Conservation (phyloP, 371 early-diverging fungal species). For the Apophysomyces sp. region DNA sequence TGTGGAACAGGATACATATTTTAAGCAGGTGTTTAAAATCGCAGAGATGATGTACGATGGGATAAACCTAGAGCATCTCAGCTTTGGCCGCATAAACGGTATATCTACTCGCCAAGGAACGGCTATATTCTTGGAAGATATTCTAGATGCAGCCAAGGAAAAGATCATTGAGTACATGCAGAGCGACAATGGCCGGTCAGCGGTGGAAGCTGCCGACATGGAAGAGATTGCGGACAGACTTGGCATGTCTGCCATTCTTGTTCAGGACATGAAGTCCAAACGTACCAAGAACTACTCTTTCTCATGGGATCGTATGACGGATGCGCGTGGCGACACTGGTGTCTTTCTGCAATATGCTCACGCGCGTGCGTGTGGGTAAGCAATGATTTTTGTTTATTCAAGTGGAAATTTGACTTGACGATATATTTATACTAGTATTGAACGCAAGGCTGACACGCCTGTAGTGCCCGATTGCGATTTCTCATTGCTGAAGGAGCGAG, state of each 20-base stretch:
- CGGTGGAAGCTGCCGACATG: not conserved
- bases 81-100: slow-evolving; percentile 93
- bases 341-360: slow-evolving; percentile 98
- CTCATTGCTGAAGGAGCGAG: slow-evolving; percentile 65
- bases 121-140: slow-evolving; percentile 95
- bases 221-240: slow-evolving; percentile 69
- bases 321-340: slow-evolving; percentile 96
- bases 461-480: slow-evolving; percentile 17
- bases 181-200: not conserved
- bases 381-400: not conserved
- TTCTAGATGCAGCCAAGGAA: slow-evolving; percentile 84
- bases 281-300: slow-evolving; percentile 96
- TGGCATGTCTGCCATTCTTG: slow-evolving; percentile 83
- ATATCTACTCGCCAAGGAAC: slow-evolving; percentile 98
- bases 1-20: slow-evolving; percentile 86
- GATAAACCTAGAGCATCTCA: slow-evolving; percentile 77
- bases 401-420: not conserved
- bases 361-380: slow-evolving; percentile 80
- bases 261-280: slow-evolving; percentile 94
- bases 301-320: slow-evolving; percentile 91
- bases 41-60: slow-evolving; percentile 59
- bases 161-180: slow-evolving; percentile 21
- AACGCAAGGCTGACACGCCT: slow-evolving; percentile 28
- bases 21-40: slow-evolving; percentile 93
- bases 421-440: slow-evolving; percentile 30